Conservation (phyloP, 768 basidiomycete species). For the Rhodotorula graminis region DNA sequence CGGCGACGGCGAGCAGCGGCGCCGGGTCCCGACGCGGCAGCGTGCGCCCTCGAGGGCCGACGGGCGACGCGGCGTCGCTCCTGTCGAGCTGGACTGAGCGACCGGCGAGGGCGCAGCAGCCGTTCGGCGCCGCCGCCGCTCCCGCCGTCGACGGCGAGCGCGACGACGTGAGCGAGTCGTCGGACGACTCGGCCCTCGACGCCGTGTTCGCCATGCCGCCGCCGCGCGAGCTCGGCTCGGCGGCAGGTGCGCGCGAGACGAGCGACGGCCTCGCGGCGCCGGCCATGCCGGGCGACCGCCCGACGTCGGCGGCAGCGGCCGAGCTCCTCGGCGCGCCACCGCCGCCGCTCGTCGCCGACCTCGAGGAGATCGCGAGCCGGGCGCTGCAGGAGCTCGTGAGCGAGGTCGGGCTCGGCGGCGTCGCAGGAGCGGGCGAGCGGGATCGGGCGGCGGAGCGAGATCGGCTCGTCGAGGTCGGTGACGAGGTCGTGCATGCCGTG, state of each 20-base stretch:
- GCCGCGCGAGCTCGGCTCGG: slow-evolving; percentile 4
- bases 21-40: not conserved
- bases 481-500: slow-evolving; percentile 31
- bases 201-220: slow-evolving; percentile 8
- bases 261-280: not conserved
- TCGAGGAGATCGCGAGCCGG: slow-evolving; percentile 20
- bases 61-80: slow-evolving; percentile 20
- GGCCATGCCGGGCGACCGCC: not conserved
- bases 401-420: slow-evolving; percentile 3
- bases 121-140: not conserved
- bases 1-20: not conserved
- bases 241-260: not conserved
- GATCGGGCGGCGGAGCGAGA: slow-evolving; percentile 13
- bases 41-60: not conserved
- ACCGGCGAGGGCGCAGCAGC: not conserved
- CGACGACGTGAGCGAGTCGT: slow-evolving; percentile 58
- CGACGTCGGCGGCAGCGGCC: not conserved
- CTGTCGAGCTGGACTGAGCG: slow-evolving; percentile 25
- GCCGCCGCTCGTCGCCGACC: slow-evolving; percentile 30
- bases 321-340: slow-evolving; percentile 31
- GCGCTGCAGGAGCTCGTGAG: slow-evolving; percentile 22
- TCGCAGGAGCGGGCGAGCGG: not conserved
- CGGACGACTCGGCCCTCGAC: slow-evolving; percentile 72
- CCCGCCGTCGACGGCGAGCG: slow-evolving; percentile 42
- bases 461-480: slow-evolving; percentile 14